Evolutionary conservation across 148 eudicot species (phyloP), one percentile per base, ranked within the genome.

Genomic region (Hydrangea macrophylla): DNA sequence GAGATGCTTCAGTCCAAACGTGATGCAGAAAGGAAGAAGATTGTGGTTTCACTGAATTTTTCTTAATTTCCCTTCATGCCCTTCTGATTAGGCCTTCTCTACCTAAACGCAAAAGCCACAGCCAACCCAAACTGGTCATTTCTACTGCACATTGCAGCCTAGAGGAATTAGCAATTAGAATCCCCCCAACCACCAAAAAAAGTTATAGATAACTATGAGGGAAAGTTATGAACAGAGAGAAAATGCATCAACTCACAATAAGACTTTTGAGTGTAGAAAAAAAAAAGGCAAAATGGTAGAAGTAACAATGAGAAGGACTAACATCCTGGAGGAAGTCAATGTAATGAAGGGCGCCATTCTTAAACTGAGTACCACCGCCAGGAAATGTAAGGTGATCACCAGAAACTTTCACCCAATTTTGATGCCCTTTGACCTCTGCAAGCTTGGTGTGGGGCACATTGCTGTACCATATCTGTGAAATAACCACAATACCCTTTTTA

Each of bases 331-430:
- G 79, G 64, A 80, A 82, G 57, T 84, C 91, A 28, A 86, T 84
- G 56, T 86, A 86, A 61, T 78, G 82, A 13, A 69, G 84, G 55
- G 91, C 91, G 37, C 91, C 88, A 26, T 84, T 81, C 65, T 71
- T 80, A 60, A 86, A 86, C 55, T 86, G 91, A 42, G 91, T 86
- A 55, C 91, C 91, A 30, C 91, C 91, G 36, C 91, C 91, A 60
- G 91, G 91, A 60, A 86, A 86, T 9, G 81, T 86, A 55, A 86
- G 86, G 60, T 80, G 76, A 50, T 86, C 88, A 17, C 91, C 91
- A 33, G 69, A 70, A 69, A 74, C 84, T 68, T 84, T 78, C 35
- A 86, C 91, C 91, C 91, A 86, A 70, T 86, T 86, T 67, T 86
- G 91, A 75, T 86, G 91, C 55, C 91, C 91, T 73, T 86, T 86